Conservation (phyloP, 106 monocot genomes). For the Narthecium ossifragum region DNA sequence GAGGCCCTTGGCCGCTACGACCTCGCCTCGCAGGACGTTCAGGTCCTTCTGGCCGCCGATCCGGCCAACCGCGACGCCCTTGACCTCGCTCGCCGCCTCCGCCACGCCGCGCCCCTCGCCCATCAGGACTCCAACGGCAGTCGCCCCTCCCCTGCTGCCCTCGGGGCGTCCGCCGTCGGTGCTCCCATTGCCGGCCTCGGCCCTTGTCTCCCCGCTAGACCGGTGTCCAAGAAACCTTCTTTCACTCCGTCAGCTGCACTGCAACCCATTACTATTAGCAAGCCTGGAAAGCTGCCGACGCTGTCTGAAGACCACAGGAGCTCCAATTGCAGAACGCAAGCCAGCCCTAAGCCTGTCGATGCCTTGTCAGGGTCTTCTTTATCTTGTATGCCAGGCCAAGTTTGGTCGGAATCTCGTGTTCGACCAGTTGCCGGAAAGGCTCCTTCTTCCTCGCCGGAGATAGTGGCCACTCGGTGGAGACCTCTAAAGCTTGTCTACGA, state of each 20-base stretch:
- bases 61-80: slow-evolving; percentile 61
- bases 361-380: too few species aligned
- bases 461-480: slow-evolving; percentile 19
- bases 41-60: slow-evolving; percentile 45
- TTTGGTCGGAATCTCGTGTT: too few species aligned
- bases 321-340: background rate
- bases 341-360: background rate
- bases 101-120: slow-evolving; percentile 1
- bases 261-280: too few species aligned
- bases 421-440: background rate
- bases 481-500: slow-evolving; percentile 91
- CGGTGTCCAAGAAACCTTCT: slow-evolving; percentile 40
- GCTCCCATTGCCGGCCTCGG: slow-evolving; percentile 75
- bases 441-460: background rate
- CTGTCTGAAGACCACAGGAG: background rate
- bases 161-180: slow-evolving; percentile 42
- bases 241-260: slow-evolving; percentile 10
- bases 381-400: too few species aligned
- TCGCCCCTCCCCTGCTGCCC: slow-evolving; percentile 80
- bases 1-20: slow-evolving; percentile 63
- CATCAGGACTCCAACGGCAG: slow-evolving; percentile 18
- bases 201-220: slow-evolving; percentile 76
- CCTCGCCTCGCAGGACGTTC: slow-evolving; percentile 62
- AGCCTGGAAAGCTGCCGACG: too few species aligned
- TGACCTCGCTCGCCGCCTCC: slow-evolving; percentile 37